phyloP scores from a whole-genome alignment of 345 rosid genomes.

The Brassica nigra region DNA sequence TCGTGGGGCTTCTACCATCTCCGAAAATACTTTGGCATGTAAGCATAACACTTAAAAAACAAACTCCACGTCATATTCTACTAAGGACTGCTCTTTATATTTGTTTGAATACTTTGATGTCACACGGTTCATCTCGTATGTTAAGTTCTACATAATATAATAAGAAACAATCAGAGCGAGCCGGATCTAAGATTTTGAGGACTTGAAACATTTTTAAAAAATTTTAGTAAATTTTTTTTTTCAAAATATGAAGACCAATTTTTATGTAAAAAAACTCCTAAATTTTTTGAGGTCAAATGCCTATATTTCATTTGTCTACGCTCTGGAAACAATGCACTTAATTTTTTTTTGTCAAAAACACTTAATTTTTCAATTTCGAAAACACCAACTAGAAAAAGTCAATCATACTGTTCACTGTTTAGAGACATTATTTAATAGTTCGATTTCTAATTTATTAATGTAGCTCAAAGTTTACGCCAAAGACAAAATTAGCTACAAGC shows the following conservation, averaged over 20 bases:
- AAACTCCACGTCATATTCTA: background rate
- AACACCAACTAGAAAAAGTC: constrained; percentile 1
- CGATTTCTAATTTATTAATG: background rate
- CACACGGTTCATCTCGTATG: background rate
- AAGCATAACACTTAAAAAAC: background rate
- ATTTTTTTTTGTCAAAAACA: too few species aligned
- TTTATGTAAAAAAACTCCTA: too few species aligned
- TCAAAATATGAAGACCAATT: too few species aligned
- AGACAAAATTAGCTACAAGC: constrained; percentile 21
- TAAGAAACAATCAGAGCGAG: too few species aligned
- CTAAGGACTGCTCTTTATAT: background rate
- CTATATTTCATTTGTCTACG: too few species aligned
- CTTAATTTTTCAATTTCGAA: too few species aligned
- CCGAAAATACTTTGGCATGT: background rate
- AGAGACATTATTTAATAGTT: too few species aligned
- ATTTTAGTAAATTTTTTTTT: too few species aligned
- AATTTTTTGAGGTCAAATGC: too few species aligned
- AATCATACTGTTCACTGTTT: background rate
- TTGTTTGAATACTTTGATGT: background rate
- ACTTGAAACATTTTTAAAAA: too few species aligned
- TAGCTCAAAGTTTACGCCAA: constrained; percentile 30
- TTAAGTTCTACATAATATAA: background rate
- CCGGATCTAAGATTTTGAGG: too few species aligned
- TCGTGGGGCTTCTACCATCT: background rate
- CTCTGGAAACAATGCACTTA: background rate